A percentile compares a stretch with the other conserved stretches of the same genome.
phyloP scores from a whole-genome alignment of 345 rosid species.

The Hevea brasiliensis region DNA sequence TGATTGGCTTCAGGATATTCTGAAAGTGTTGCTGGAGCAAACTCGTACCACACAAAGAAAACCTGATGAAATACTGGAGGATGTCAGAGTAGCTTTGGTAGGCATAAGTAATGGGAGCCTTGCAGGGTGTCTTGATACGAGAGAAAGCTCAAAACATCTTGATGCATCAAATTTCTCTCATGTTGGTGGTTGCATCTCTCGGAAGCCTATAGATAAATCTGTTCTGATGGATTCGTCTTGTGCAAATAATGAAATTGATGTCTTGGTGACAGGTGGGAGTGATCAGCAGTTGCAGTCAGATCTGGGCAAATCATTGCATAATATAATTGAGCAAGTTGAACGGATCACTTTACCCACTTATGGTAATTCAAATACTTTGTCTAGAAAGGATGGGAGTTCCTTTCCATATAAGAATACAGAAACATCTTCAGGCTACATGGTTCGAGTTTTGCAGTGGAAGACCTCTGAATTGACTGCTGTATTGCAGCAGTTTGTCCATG shows the following conservation, averaged over 20 bases:
- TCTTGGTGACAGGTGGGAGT: slow-evolving; percentile 24
- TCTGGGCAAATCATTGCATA: slow-evolving; percentile 53
- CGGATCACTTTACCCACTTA: slow-evolving; percentile 45
- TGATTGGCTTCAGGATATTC: slow-evolving; percentile 49
- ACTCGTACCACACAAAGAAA: slow-evolving; percentile 35
- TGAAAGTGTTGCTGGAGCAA: slow-evolving; percentile 52
- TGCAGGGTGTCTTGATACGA: slow-evolving; percentile 16
- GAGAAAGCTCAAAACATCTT: slow-evolving; percentile 23
- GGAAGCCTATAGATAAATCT: slow-evolving; percentile 30
- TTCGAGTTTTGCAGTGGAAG: slow-evolving; percentile 91
- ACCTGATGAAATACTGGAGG: slow-evolving; percentile 55
- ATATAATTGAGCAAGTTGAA: slow-evolving; percentile 67
- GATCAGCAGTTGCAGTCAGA: slow-evolving; percentile 34
- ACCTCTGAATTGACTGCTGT: slow-evolving; percentile 57
- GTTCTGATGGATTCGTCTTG: slow-evolving; percentile 23
- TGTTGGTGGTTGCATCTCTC: slow-evolving; percentile 23
- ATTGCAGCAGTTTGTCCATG: slow-evolving; percentile 57
- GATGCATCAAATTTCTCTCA: slow-evolving; percentile 12
- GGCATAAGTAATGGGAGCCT: slow-evolving; percentile 24
- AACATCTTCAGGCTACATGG: slow-evolving; percentile 59
- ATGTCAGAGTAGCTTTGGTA: slow-evolving; percentile 52
- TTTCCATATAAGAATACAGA: slow-evolving; percentile 42
- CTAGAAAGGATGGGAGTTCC: slow-evolving; percentile 43
- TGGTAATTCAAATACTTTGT: slow-evolving; percentile 24
- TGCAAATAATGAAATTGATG: slow-evolving; percentile 18